phyloP scores from a whole-genome alignment of 2,329 filamentous ascomycete species.

The Monilinia fructigena region DNA sequence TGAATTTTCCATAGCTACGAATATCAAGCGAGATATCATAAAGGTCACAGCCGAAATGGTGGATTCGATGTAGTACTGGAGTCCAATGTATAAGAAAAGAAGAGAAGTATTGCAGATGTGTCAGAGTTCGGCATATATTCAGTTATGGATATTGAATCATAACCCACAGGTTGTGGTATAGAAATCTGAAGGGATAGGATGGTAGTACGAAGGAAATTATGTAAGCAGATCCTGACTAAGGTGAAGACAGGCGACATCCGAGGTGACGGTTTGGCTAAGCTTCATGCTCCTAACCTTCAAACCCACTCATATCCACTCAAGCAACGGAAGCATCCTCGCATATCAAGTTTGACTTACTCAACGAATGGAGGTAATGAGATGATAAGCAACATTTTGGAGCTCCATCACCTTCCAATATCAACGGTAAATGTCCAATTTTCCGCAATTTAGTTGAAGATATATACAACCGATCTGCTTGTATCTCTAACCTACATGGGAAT shows the following conservation, averaged over 20 bases:
- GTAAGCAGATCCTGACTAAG: not conserved
- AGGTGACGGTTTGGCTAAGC: conserved; percentile 13
- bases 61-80: not conserved
- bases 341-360: conserved; percentile 26
- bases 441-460: not conserved
- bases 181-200: not conserved
- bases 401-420: not conserved
- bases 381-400: conserved; percentile 1
- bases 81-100: not conserved
- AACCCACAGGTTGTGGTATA: not conserved
- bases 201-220: not conserved
- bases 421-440: not conserved
- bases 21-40: not conserved
- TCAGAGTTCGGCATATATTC: not conserved
- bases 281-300: not conserved
- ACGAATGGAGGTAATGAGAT: conserved; percentile 28
- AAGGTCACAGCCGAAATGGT: not conserved
- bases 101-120: not conserved
- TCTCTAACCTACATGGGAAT: not conserved
- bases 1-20: not conserved
- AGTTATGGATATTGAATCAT: not conserved
- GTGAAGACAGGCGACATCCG: conserved; percentile 1
- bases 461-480: not conserved
- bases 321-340: conserved; percentile 6
- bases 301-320: conserved; percentile 21